phyloP scores from a whole-genome alignment of 148 eudicot species.

The Vaccinium myrtillus region DNA sequence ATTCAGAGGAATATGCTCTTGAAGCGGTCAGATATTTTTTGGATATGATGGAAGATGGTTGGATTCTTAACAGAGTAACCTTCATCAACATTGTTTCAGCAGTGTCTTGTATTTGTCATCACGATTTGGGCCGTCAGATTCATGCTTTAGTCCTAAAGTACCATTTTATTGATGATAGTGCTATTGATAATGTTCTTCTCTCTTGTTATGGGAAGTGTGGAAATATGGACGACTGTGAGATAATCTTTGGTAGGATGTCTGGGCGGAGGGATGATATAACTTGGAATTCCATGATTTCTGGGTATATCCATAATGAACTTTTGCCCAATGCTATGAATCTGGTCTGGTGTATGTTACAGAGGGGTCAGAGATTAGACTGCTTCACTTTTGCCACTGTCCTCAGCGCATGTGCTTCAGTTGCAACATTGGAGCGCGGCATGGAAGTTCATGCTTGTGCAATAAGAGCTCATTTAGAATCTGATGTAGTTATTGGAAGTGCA shows the following conservation, averaged over 20 bases:
- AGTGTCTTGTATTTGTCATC: conserved; percentile 46
- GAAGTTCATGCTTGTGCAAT: conserved; percentile 82
- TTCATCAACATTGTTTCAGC: conserved; percentile 72
- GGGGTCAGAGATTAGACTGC: conserved; percentile 59
- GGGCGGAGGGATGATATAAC: conserved; percentile 61
- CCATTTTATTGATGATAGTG: conserved; percentile 31
- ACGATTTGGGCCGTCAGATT: conserved; percentile 51
- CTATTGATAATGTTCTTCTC: conserved; percentile 61
- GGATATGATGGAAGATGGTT: conserved; percentile 58
- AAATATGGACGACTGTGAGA: conserved; percentile 54
- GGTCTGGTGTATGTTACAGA: conserved; percentile 65
- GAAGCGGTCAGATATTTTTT: conserved; percentile 53
- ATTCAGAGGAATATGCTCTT: conserved; percentile 41
- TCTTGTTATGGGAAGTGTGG: conserved; percentile 82
- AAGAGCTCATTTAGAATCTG: conserved; percentile 64
- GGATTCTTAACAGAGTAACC: conserved; percentile 56
- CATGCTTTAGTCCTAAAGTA: conserved; percentile 60
- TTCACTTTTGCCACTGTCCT: conserved; percentile 74
- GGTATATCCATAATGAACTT: conserved; percentile 66
- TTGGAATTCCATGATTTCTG: conserved; percentile 85
- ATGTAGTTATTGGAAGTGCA: conserved; percentile 81
- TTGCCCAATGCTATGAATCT: conserved; percentile 66
- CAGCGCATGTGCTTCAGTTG: conserved; percentile 84
- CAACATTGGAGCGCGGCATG: conserved; percentile 82
- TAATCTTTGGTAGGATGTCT: conserved; percentile 55